phyloP scores from a whole-genome alignment of 129 eudicot species.

The Chrysanthemum seticuspe region DNA sequence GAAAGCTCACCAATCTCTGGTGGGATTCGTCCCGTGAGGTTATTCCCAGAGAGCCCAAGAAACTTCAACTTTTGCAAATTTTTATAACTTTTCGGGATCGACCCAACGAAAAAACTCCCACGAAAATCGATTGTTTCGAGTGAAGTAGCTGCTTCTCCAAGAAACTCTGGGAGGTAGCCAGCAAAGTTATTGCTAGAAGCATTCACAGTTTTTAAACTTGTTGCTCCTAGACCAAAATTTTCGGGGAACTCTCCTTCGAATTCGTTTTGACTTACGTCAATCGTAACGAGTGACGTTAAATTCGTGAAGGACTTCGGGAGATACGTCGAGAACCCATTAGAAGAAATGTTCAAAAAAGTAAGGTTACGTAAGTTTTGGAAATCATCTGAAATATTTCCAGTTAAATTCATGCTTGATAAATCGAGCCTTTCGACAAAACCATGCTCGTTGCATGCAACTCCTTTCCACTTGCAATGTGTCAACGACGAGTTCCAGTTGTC shows the following conservation, averaged over 20 bases:
- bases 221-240: conserved; percentile 49
- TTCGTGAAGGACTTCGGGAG: conserved; percentile 53
- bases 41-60: conserved; percentile 82
- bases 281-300: conserved; percentile 41
- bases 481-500: conserved; percentile 45
- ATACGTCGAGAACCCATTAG: conserved; percentile 49
- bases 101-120: conserved; percentile 70
- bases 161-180: conserved; percentile 64
- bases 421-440: conserved; percentile 58
- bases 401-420: conserved; percentile 78
- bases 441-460: conserved; percentile 54
- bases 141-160: conserved; percentile 45
- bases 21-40: conserved; percentile 71
- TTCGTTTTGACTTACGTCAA: conserved; percentile 67
- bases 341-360: conserved; percentile 50
- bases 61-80: conserved; percentile 61
- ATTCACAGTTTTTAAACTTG: conserved; percentile 44
- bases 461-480: conserved; percentile 66
- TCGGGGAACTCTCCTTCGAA: conserved; percentile 67
- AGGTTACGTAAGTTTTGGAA: conserved; percentile 47
- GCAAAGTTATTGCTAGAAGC: conserved; percentile 76
- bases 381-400: conserved; percentile 52
- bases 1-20: conserved; percentile 56
- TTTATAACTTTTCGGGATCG: conserved; percentile 55
- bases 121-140: conserved; percentile 68